Base-by-base conservation (phyloP, 352 stramenopile species). In the Phytophthora agathidicida region DNA sequence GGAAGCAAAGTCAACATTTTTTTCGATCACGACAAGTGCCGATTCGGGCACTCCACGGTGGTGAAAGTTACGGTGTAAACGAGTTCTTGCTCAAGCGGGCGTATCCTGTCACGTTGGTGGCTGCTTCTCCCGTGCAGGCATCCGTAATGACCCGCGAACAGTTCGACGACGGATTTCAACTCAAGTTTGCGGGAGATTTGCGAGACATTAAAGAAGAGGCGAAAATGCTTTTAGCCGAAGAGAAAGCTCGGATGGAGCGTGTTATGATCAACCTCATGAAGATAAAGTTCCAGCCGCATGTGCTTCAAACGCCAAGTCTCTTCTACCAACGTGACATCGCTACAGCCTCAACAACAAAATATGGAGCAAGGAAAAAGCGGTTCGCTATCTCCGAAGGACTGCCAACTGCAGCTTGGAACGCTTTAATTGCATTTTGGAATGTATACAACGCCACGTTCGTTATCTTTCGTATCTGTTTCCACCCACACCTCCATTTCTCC, bases 111-210 rank as follows among this genome's bases (percentile, higher is more conserved):
- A 88, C 80, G 9, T 58, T 92, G 1, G 60, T 68, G 7, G 65
- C 83, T 0, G 73, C 65, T 1, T 89, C 83, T 0, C 39, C 67
- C 0, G 66, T 92, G 4, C 68, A 85, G 17, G 76, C 80, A 23
- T 92, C 83, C 0, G 75, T 92, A 5, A 89, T 92, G 80, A 86
- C 76, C 6, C 64, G 73, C 23, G 83, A 91, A 3, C 77, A 93
- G 26, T 93, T 94, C 37, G 83, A 92, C 24, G 57, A 66, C 0
- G 70, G n/a, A n/a, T n/a, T 89, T 5, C 55, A 73, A 7, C 76
- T 74, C 16, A 90, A 91, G 37, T 91, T 87, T 33, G 63, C 69
- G 0, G 74, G 83, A 7, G 80, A 91, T 26, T 57, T 89, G 11
- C 26, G 32, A 0, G 74, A 85, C 38, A 88, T 91, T 22, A 65